Evolutionary conservation across 441 rosid species (phyloP).

Genomic region (Geranium incanum): DNA sequence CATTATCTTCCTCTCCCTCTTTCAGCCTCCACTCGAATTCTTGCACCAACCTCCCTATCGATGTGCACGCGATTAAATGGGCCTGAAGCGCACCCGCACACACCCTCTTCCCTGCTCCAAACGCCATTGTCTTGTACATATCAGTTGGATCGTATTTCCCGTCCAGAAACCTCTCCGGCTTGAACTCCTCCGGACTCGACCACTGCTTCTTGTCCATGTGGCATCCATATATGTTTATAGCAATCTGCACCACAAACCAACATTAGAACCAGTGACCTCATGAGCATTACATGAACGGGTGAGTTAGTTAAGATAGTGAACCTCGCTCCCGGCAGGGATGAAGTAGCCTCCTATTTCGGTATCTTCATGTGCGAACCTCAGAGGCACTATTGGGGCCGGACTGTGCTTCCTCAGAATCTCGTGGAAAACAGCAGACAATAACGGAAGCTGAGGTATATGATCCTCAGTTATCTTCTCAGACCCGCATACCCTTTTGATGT

Average conservation of each 20-base stretch:
- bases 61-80: conserved; percentile 37
- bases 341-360: conserved; percentile 65
- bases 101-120: conserved; percentile 66
- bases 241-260: conserved; percentile 42
- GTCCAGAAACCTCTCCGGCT: conserved; percentile 57
- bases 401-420: conserved; percentile 74
- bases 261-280: no score
- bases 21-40: conserved; percentile 59
- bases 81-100: conserved; percentile 87
- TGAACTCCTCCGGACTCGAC: conserved; percentile 62
- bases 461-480: conserved; percentile 54
- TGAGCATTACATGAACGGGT: no score
- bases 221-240: conserved; percentile 73
- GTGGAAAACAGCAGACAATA: conserved; percentile 55
- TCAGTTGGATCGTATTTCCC: conserved; percentile 41
- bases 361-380: conserved; percentile 66
- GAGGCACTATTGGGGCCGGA: conserved; percentile 60
- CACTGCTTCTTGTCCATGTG: conserved; percentile 70
- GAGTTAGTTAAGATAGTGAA: conserved; percentile 1
- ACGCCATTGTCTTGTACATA: conserved; percentile 78
- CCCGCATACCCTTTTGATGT: conserved; percentile 44
- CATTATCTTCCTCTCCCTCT: conserved; percentile 55
- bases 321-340: conserved; percentile 67
- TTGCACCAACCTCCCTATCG: conserved; percentile 68
- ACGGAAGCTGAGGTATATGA: conserved; percentile 42